Base-by-base conservation (phyloP, 352 stramenopile genomes). In the Thalassiosira livingstoniorum region DNA sequence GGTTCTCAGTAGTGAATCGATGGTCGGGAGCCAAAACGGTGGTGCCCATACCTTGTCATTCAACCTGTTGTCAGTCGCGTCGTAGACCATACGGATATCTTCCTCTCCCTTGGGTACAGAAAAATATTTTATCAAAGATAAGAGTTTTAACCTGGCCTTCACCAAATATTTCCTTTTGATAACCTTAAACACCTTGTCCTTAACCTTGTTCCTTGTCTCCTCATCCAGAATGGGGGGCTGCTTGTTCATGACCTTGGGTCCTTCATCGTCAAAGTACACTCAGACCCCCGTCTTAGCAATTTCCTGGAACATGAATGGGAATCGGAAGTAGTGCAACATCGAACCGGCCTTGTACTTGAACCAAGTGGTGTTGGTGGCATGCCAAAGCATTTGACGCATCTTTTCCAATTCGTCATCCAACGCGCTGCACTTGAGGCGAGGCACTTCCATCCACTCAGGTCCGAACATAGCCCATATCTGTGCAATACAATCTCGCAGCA, bases 41-140 rank as follows among this genome's bases (percentile, higher is more conserved):
- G 85, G 89, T 7, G 75, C 54, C 75, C 77, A 92, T 0, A 91
- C 39, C 1, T n/a, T 15, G 13, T 75, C 72, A 65, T 93, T 93
- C 10, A 91, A 43, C 0, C 68, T 73, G 67, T 80, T 86, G 7
- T 63, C 73, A 11, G 79, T 84, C 0, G 70, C 85, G 70, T 93
- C 72, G 57, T 90, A 93, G 5, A 93, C 89, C 10, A 93, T 73
- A 29, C 81, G 68, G 13, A 86, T 86, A 62, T 93, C 84, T 15
- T 76, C 21, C 0, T 68, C 53, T 10, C 83, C 88, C 29, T 92
- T 93, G 18, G 75, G 81, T 0, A 91, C 82, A 10, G 45, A 67
- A 78, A 91, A 92, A 23, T 82, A 88, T n/a, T 80, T 78, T 21
- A 86, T 88, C 0, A 81, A 15, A 15, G 77, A 89, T 13, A 32